A percentile compares a stretch with the other conserved stretches of the same genome.
These are phyloP conservation scores for Fusarium gaditjirri DNA, from an alignment of 2,329 filamentous ascomycete species.

Conservation along the genomic window DNA sequence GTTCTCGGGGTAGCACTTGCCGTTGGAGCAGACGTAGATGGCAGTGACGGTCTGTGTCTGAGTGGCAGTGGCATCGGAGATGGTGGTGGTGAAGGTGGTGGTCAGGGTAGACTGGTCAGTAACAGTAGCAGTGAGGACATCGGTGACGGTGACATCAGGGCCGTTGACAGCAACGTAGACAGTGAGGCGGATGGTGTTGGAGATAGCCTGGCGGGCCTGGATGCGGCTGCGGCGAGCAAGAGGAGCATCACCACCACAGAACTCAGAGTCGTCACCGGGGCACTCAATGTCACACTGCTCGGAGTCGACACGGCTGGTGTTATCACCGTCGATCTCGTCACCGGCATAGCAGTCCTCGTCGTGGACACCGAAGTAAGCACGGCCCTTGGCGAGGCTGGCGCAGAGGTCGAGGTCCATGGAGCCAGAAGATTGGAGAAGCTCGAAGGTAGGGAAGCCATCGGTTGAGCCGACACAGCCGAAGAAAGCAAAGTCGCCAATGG, in stretches of 20 bases:
- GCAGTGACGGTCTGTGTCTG: slow-evolving; percentile 32
- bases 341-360: slow-evolving; percentile 43
- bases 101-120: slow-evolving; percentile 34
- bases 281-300: slow-evolving; percentile 33
- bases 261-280: slow-evolving; percentile 35
- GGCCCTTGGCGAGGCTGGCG: slow-evolving; percentile 36
- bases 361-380: slow-evolving; percentile 43
- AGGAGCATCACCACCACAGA: slow-evolving; percentile 37
- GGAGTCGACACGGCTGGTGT: slow-evolving; percentile 14
- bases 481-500: slow-evolving; percentile 35
- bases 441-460: slow-evolving; percentile 41
- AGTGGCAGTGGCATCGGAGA: slow-evolving; percentile 20
- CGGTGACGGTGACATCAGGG: slow-evolving; percentile 1
- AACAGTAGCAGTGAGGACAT: slow-evolving; percentile 24
- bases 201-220: slow-evolving; percentile 29
- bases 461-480: slow-evolving; percentile 44
- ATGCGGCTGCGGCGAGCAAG: slow-evolving; percentile 26
- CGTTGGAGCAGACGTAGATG: slow-evolving; percentile 31
- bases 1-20: slow-evolving; percentile 27
- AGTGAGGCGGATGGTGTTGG: slow-evolving; percentile 39
- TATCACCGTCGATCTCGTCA: slow-evolving; percentile 15
- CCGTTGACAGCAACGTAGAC: slow-evolving; percentile 29
- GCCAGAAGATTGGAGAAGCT: slow-evolving; percentile 9
- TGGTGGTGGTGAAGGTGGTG: slow-evolving; percentile 33
- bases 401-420: slow-evolving; percentile 44